Conservation (phyloP, 2,329 filamentous ascomycete species). For the Curvularia sp. region DNA sequence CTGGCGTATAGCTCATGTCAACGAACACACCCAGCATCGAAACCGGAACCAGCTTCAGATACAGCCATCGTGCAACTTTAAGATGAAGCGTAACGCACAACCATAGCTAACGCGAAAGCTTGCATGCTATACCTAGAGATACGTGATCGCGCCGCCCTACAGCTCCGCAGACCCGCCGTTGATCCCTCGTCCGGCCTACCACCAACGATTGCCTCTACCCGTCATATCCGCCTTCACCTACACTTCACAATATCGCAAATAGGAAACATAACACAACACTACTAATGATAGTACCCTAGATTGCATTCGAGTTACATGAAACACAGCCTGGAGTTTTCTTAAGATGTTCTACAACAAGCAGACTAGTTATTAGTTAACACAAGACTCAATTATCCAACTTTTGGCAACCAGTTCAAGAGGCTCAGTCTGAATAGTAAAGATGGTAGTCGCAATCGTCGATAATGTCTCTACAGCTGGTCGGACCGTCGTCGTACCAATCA, state of each 20-base stretch:
- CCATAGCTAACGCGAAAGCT: slow-evolving; percentile 16
- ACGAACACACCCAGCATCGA: slow-evolving; percentile 13
- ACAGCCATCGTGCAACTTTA: slow-evolving; percentile 12
- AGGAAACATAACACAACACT: too few relatives aligned
- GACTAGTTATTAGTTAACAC: background rate
- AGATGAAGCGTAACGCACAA: slow-evolving; percentile 2
- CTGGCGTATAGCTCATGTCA: background rate
- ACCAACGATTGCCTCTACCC: too few relatives aligned
- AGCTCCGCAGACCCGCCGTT: slow-evolving; percentile 14
- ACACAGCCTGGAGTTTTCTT: too few relatives aligned
- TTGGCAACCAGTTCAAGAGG: slow-evolving; percentile 1
- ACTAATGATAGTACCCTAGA: background rate
- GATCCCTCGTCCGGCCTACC: too few relatives aligned
- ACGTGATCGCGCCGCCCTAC: slow-evolving; percentile 13
- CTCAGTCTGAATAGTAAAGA: slow-evolving; percentile 4
- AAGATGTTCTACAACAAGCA: background rate
- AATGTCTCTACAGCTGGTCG: background rate
- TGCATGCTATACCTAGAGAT: slow-evolving; percentile 15
- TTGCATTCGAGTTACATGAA: slow-evolving; percentile 8
- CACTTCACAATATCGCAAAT: too few relatives aligned
- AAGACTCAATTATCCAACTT: background rate
- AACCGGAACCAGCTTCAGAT: slow-evolving; percentile 9
- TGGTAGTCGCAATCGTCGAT: background rate
- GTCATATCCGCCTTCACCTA: too few relatives aligned
- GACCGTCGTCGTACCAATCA: background rate